A percentile compares a stretch with the other conserved stretches of the same genome.
phyloP scores from a whole-genome alignment of 148 eudicot genomes.

The Rhododendron molle region DNA sequence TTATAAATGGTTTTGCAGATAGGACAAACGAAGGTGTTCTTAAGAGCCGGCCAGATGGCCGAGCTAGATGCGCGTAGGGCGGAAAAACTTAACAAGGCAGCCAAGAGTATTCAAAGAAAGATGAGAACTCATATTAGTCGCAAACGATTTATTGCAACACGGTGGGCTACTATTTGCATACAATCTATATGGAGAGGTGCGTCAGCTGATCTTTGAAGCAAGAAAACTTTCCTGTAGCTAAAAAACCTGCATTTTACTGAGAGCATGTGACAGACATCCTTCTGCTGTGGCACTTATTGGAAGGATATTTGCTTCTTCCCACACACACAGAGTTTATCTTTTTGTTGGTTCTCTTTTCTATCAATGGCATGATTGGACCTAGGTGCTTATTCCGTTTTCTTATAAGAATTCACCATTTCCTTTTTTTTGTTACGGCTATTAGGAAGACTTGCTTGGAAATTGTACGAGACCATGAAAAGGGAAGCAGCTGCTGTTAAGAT shows the following conservation, averaged over 20 bases:
- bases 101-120: slow-evolving; percentile 69
- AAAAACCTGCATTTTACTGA: neutral
- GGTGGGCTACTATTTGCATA: slow-evolving; percentile 46
- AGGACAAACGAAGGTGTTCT: slow-evolving; percentile 82
- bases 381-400: neutral
- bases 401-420: neutral
- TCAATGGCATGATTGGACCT: neutral
- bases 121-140: slow-evolving; percentile 59
- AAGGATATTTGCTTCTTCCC: neutral
- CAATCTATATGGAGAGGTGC: slow-evolving; percentile 77
- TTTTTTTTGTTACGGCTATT: slow-evolving; percentile 16
- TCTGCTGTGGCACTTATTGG: neutral
- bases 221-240: slow-evolving; percentile 2
- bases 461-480: slow-evolving; percentile 52
- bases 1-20: slow-evolving; percentile 46
- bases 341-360: neutral
- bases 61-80: slow-evolving; percentile 76
- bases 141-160: slow-evolving; percentile 50
- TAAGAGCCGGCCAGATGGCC: slow-evolving; percentile 98
- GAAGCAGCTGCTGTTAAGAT: slow-evolving; percentile 71
- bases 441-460: slow-evolving; percentile 72
- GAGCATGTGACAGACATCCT: neutral
- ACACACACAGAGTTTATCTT: neutral
- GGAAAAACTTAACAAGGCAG: slow-evolving; percentile 65
- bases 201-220: slow-evolving; percentile 21